A percentile compares a stretch with the other conserved stretches of the same genome.
Evolutionary conservation across 1,284 basidiomycete genomes (phyloP).

Genomic region (Flammula alnicola): DNA sequence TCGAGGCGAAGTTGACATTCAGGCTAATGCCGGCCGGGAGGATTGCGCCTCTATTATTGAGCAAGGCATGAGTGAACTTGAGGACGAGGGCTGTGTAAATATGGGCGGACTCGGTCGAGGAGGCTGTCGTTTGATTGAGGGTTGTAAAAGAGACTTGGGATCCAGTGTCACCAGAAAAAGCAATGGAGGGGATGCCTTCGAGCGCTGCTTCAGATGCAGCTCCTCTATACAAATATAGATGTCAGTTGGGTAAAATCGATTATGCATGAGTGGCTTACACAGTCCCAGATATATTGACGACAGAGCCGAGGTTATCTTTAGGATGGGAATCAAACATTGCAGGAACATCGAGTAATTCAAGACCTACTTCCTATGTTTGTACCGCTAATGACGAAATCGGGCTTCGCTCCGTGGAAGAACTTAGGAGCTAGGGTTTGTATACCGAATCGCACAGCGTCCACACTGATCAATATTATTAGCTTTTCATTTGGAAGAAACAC

Average conservation of each 20-base stretch:
- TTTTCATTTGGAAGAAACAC: conserved; percentile 12
- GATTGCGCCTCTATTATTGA: conserved; percentile 37
- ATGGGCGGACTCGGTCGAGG: conserved; percentile 41
- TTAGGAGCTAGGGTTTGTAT: conserved; percentile 51
- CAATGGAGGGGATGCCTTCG: conserved; percentile 52
- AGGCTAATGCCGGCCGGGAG: conserved; percentile 46
- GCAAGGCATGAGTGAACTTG: conserved; percentile 42
- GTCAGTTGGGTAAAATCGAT: background rate
- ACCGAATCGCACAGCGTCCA: conserved; percentile 49
- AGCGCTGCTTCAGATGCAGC: conserved; percentile 51
- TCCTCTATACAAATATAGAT: conserved; percentile 37
- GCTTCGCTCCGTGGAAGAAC: conserved; percentile 45
- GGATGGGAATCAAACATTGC: background rate
- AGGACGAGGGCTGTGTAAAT: conserved; percentile 49
- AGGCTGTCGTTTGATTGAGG: conserved; percentile 38
- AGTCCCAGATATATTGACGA: conserved; percentile 45
- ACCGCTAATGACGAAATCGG: conserved; percentile 56
- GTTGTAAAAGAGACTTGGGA: conserved; percentile 51
- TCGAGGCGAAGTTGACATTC: conserved; percentile 57
- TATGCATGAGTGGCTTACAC: conserved; percentile 39
- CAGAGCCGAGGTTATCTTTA: conserved; percentile 45
- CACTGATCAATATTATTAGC: conserved; percentile 25
- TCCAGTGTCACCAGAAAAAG: conserved; percentile 49
- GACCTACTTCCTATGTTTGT: conserved; percentile 54
- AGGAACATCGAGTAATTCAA: background rate